Evolutionary conservation across 208 protist species (phyloP), one percentile per base, ranked within the genome.

Genomic region (Leishmania amazonensis): DNA sequence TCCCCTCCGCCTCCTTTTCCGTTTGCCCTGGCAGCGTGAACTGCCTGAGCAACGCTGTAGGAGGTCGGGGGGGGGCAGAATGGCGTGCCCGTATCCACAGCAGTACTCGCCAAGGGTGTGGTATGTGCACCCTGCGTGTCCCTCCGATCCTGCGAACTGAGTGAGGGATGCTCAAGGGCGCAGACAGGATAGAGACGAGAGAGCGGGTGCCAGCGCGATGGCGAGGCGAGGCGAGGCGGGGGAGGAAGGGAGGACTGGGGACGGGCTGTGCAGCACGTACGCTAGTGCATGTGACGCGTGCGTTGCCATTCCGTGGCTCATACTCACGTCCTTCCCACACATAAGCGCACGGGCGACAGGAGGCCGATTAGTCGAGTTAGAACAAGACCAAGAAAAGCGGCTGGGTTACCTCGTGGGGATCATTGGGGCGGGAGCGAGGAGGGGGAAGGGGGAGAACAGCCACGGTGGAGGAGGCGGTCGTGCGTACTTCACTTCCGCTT

Each of bases 361-460:
- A 28, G n/a, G 65, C 31, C 38, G 5, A 45, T 40, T 71, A 40
- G n/a, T 71, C 65, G 65, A 71, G 65, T 71, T 71, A 71, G n/a
- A 71, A 13, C 9, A 71, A 71, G 3, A 71, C 13, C 9, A 42
- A 38, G 6, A 65, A 28, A 67, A 35, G n/a, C 21, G 7, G 21
- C 4, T 35, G 58, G 0, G 28, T 6, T 31, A 31, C 28, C 3
- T 64, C 8, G 28, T 64, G 58, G 58, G 58, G 28, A 28, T 31
- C n/a, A 31, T 31, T 64, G 58, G 58, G 58, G 58, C 8, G 28
- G 28, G 28, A 21, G 51, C 5, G 51, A 54, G 17, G 51, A 3
- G 15, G 51, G 15, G 31, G 31, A 65, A 65, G 58, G 0, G 1
- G 24, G 11, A 31, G 62, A 15, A 8, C 62, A 40, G 17, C 40